These are phyloP conservation scores for Saccharomycopsis javanensis DNA, from an alignment of 805 yeast species.

Conservation along the genomic window DNA sequence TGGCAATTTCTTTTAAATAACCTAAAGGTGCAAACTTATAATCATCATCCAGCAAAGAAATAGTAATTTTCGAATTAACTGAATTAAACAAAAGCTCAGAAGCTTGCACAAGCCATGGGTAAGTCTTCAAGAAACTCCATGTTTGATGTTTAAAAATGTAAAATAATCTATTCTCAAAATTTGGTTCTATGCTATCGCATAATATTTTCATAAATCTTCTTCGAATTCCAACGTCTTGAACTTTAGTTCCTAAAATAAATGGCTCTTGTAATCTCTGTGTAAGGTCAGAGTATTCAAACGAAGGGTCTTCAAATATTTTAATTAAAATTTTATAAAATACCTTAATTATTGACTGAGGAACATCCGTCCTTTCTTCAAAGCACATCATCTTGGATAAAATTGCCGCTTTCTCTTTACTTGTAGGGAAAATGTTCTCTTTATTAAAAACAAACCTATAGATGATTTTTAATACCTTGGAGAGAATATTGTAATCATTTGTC, in stretches of 20 bases:
- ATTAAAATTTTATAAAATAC: constrained; percentile 80
- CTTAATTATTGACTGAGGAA: constrained; percentile 44
- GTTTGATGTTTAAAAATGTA: constrained; percentile 88
- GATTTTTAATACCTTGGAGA: constrained; percentile 64
- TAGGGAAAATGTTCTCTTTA: constrained; percentile 66
- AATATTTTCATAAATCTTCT: constrained; percentile 69
- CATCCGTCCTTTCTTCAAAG: constrained; percentile 63
- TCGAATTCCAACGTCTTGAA: constrained; percentile 66
- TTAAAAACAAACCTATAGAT: constrained; percentile 88
- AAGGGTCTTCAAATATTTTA: constrained; percentile 75
- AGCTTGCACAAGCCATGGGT: constrained; percentile 92
- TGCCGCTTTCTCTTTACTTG: constrained; percentile 93
- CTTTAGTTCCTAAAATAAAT: constrained; percentile 84
- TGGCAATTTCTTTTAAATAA: constrained; percentile 24
- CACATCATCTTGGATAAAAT: constrained; percentile 91
- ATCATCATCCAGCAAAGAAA: constrained; percentile 39
- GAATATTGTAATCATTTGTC: constrained; percentile 64
- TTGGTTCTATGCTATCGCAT: constrained; percentile 68
- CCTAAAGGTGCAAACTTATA: constrained; percentile 44
- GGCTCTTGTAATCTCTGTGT: constrained; percentile 96
- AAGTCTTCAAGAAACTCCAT: constrained; percentile 91
- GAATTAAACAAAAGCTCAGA: constrained; percentile 76
- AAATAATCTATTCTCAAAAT: constrained; percentile 66
- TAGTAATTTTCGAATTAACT: constrained; percentile 40
- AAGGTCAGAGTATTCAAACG: constrained; percentile 73